A percentile compares a stretch with the other conserved stretches of the same genome.
Conservation (phyloP, 805 yeast genomes). For the Schwanniomyces occidentalis region DNA sequence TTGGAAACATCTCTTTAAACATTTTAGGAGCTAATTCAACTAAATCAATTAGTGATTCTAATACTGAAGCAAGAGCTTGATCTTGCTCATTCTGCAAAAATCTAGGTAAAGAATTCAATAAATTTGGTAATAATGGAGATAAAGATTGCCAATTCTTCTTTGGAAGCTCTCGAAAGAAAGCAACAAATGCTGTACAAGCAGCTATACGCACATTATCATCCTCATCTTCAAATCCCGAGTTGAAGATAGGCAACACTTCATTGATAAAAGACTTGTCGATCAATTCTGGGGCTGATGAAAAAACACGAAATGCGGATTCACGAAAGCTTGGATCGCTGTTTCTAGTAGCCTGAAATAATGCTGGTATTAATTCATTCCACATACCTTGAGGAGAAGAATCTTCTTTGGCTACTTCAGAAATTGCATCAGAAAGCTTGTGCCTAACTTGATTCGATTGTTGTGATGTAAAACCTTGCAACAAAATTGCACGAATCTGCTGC, state of each 20-base stretch:
- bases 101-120: constrained; percentile 85
- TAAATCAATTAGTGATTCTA: constrained; percentile 84
- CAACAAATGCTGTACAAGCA: constrained; percentile 89
- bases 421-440: constrained; percentile 91
- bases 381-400: constrained; percentile 51
- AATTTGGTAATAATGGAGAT: constrained; percentile 76
- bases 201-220: constrained; percentile 86
- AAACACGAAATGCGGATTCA: constrained; percentile 88
- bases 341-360: constrained; percentile 66
- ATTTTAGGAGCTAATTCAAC: constrained; percentile 93
- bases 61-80: constrained; percentile 78
- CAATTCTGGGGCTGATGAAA: constrained; percentile 79
- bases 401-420: constrained; percentile 83
- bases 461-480: constrained; percentile 71
- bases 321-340: constrained; percentile 63
- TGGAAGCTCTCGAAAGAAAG: constrained; percentile 81
- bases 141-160: constrained; percentile 75
- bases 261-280: constrained; percentile 59
- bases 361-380: constrained; percentile 82
- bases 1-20: constrained; percentile 87
- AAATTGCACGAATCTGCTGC: constrained; percentile 59
- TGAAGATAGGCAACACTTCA: constrained; percentile 67
- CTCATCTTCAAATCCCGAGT: constrained; percentile 75
- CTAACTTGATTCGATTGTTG: constrained; percentile 75
- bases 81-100: constrained; percentile 79